Evolutionary conservation across 2,329 filamentous ascomycete species (phyloP).

Genomic region (Pseudofabraea citricarpa): DNA sequence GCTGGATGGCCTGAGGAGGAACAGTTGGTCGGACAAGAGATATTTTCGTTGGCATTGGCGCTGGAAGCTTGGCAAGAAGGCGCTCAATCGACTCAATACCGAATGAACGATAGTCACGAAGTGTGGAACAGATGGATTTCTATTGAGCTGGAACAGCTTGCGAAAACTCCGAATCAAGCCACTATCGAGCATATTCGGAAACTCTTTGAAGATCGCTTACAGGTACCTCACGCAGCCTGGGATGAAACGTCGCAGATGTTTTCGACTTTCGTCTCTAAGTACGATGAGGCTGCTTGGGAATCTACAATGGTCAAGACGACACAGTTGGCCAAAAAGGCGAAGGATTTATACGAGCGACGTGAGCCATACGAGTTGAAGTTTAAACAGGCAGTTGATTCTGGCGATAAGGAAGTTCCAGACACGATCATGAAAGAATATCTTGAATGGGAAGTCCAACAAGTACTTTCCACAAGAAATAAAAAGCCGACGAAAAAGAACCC

Average conservation of each 20-base stretch:
- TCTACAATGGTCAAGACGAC: conserved; percentile 66
- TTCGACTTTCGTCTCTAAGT: conserved; percentile 68
- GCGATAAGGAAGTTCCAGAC: conserved; percentile 51
- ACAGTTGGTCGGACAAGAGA: conserved; percentile 60
- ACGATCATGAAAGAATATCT: conserved; percentile 63
- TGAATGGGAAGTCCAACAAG: conserved; percentile 71
- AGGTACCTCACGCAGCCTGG: conserved; percentile 70
- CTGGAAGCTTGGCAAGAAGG: conserved; percentile 68
- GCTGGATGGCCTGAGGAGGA: conserved; percentile 62
- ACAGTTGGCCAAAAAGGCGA: conserved; percentile 56
- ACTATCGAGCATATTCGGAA: conserved; percentile 61
- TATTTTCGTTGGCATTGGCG: conserved; percentile 65
- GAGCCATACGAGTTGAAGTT: conserved; percentile 66
- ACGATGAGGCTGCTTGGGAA: conserved; percentile 69
- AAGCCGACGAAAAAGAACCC: conserved; percentile 34
- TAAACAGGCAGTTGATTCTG: conserved; percentile 49
- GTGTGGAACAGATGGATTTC: conserved; percentile 78
- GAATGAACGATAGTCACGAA: conserved; percentile 69
- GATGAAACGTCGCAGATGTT: conserved; percentile 70
- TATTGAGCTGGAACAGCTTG: conserved; percentile 64
- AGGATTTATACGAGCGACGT: conserved; percentile 57
- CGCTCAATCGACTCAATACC: conserved; percentile 66
- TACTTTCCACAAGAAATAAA: conserved; percentile 42
- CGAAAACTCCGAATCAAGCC: conserved; percentile 46
- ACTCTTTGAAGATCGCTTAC: conserved; percentile 66